Conservation (phyloP, 139 green algal species). For the Parachlorella kessleri region DNA sequence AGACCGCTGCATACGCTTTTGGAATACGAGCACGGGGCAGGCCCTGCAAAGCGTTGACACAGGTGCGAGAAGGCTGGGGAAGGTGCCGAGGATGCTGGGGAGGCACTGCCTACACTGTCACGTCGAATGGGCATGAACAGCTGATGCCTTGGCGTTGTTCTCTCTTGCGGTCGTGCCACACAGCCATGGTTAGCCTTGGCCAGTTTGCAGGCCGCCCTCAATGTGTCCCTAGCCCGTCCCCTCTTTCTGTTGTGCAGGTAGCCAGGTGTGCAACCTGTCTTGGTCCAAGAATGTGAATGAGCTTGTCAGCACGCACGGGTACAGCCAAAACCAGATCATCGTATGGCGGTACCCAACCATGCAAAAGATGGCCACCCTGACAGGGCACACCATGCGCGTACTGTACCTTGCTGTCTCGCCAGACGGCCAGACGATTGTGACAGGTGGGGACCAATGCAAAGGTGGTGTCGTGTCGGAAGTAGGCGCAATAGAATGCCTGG, state of each 20-base stretch:
- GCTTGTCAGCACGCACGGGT: conserved; percentile 97
- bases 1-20: conserved; percentile 96
- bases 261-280: conserved; percentile 94
- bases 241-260: background rate
- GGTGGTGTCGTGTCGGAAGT: background rate
- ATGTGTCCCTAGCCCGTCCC: background rate
- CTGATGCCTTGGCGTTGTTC: background rate
- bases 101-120: background rate
- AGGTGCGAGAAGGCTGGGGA: conserved; percentile 46
- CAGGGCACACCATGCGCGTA: conserved; percentile 91
- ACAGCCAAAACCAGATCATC: conserved; percentile 95
- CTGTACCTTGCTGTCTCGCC: conserved; percentile 95
- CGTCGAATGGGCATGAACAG: background rate
- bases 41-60: conserved; percentile 88
- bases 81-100: background rate
- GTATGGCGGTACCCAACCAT: conserved; percentile 79
- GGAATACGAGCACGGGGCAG: conserved; percentile 87
- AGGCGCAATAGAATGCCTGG: background rate
- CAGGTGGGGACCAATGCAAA: too few relatives aligned
- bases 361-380: conserved; percentile 92
- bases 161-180: background rate
- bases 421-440: conserved; percentile 98
- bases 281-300: conserved; percentile 98
- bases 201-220: too few relatives aligned
- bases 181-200: too few relatives aligned